These are phyloP conservation scores for Blepharisma stoltei DNA, from an alignment of 73 alveolate genomes.

Conservation along the genomic window DNA sequence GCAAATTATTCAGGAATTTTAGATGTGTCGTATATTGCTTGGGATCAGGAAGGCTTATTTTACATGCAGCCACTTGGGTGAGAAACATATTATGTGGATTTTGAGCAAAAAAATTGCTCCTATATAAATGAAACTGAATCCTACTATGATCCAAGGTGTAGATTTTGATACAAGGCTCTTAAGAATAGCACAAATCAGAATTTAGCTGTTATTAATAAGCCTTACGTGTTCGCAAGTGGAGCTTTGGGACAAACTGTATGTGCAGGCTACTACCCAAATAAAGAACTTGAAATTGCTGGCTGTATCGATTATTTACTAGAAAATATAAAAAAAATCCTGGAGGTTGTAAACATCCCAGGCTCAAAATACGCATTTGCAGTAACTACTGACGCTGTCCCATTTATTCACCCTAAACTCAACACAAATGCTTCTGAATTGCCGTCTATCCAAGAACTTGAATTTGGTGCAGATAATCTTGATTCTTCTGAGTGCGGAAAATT, in stretches of 20 bases:
- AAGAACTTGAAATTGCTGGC: background rate
- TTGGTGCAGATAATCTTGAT: too few species aligned
- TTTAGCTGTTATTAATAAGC: background rate
- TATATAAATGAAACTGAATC: background rate
- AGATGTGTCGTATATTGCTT: background rate
- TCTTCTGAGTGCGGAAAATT: too few species aligned
- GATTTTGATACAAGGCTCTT: conserved; percentile 39
- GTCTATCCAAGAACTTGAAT: too few species aligned
- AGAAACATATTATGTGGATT: background rate
- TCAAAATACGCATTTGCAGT: conserved; percentile 22
- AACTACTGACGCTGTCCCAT: background rate
- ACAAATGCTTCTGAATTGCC: too few species aligned
- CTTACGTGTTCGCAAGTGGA: conserved; percentile 18
- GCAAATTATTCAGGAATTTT: too few species aligned
- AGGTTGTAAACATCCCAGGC: background rate
- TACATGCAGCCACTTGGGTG: background rate
- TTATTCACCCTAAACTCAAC: background rate
- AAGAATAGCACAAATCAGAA: background rate
- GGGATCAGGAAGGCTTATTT: background rate
- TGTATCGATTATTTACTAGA: conserved; percentile 2
- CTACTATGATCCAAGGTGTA: conserved; percentile 44
- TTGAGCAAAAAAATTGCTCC: too few species aligned
- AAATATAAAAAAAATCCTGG: background rate
- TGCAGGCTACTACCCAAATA: background rate
- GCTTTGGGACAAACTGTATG: conserved; percentile 9